Conservation (phyloP, 139 green algal genomes). For the Closterium sp. region DNA sequence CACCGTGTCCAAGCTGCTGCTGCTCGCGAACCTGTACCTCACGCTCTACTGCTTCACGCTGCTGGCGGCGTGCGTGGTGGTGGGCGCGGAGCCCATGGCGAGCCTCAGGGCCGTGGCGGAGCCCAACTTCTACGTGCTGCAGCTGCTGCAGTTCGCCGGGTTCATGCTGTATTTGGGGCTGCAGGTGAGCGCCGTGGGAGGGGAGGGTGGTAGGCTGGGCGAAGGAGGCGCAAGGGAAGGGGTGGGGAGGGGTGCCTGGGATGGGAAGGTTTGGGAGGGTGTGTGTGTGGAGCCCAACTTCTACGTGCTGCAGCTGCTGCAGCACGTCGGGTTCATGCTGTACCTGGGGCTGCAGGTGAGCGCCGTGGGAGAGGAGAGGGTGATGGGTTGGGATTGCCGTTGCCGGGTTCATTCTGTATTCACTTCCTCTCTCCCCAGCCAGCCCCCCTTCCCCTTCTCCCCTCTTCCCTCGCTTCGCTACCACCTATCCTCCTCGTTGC, state of each 20-base stretch:
- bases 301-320: slow-evolving; percentile 29
- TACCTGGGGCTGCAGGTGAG: neutral
- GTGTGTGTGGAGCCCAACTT: slow-evolving; percentile 4
- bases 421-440: neutral
- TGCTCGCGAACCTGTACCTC: slow-evolving; percentile 32
- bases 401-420: no score
- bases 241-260: no score
- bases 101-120: neutral
- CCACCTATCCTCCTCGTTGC: no score
- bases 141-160: slow-evolving; percentile 23
- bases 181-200: slow-evolving; percentile 1
- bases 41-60: slow-evolving; percentile 30
- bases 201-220: neutral
- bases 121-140: slow-evolving; percentile 24
- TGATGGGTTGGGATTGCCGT: neutral
- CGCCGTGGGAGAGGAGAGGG: neutral
- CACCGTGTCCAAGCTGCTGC: slow-evolving; percentile 14
- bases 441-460: neutral
- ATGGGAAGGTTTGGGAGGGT: neutral
- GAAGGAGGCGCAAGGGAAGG: neutral
- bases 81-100: slow-evolving; percentile 25
- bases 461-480: neutral
- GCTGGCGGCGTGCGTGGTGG: neutral
- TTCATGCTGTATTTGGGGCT: slow-evolving; percentile 26
- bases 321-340: slow-evolving; percentile 4